Conservation (phyloP, 2,329 filamentous ascomycete species). For the Aspergillus calidoustus region DNA sequence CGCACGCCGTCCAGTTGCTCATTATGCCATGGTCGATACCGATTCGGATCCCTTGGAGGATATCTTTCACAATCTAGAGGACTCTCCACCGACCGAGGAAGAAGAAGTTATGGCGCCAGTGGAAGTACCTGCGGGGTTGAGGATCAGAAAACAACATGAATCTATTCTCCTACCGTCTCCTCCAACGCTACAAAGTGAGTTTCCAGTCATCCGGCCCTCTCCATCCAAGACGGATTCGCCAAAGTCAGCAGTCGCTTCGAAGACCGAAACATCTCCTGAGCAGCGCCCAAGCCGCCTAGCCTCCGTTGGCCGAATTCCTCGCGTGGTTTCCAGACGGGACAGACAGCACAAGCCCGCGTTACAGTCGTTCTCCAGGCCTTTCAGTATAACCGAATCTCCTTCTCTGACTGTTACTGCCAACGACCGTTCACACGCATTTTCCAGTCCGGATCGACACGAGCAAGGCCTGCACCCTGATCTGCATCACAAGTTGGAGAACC, state of each 20-base stretch:
- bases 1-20: slow-evolving; percentile 54
- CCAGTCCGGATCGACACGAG: slow-evolving; percentile 25
- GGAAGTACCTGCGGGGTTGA: slow-evolving; percentile 34
- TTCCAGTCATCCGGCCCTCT: slow-evolving; percentile 29
- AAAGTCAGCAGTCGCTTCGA: slow-evolving; percentile 27
- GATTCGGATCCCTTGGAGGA: slow-evolving; percentile 46
- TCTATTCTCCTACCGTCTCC: slow-evolving; percentile 51
- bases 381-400: slow-evolving; percentile 57
- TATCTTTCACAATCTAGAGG: slow-evolving; percentile 43
- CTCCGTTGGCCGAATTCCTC: slow-evolving; percentile 84
- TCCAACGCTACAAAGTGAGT: slow-evolving; percentile 41
- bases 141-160: slow-evolving; percentile 38
- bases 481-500: background rate
- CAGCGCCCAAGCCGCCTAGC: slow-evolving; percentile 68
- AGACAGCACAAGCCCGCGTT: slow-evolving; percentile 69
- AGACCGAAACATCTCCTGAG: slow-evolving; percentile 25
- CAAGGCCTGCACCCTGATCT: background rate
- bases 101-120: slow-evolving; percentile 30
- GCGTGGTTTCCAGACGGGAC: slow-evolving; percentile 70
- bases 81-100: slow-evolving; percentile 46
- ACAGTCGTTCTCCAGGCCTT: slow-evolving; percentile 85
- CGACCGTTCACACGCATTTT: slow-evolving; percentile 29
- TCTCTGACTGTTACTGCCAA: slow-evolving; percentile 40
- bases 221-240: slow-evolving; percentile 46
- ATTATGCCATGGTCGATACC: slow-evolving; percentile 62